Evolutionary conservation across 1,139 yeast genomes (phyloP), one percentile per base, ranked within the genome.

Genomic region (Debaryomyces sp.): DNA sequence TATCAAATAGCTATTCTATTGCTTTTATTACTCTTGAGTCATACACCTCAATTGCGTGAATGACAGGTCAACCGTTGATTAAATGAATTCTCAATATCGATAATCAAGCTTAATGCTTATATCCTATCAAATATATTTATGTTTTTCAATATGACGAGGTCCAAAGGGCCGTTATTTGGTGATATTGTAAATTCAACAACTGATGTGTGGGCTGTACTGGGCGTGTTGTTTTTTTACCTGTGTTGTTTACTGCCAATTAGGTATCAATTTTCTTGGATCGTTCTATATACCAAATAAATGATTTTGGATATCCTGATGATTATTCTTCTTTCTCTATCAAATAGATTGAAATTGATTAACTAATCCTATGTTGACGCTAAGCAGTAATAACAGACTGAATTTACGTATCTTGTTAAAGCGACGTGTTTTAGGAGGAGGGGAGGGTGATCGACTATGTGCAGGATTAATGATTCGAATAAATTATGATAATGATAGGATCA

Each of bases 381-480:
- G 30, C 36, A 30, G 21, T 26, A 17, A 12, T 21, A 30, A 32
- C 35, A 17, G 23, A 12, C 6, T 35, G 26, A 32, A 10, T 12
- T 5, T 41, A n/a, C 18, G 22, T 13, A 21, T 21, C 13, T 15
- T n/a, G 15, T 13, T 15, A 30, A 22, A 41, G 32, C 43, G 43
- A 41, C 43, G 43, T 41, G 43, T 41, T 41, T 41, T 17, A 5
- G 10, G 33, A 22, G 23, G 42, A 21, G 35, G 36, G 36, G n/a
- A n/a, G 26, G 18, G 5, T 5, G 8, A n/a, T n/a, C 2, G 6
- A 2, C 23, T 41, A 22, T 41, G 22, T 41, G 21, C 43, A 41
- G 43, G 36, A 30, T 1, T 8, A 4, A 10, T 6, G 12, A 6
- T 23, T 2, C 17, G 4, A 5, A 13, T 9, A 23, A 38, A 35